Percentiles rank a stretch among this genome's conserved stretches.
phyloP scores from a whole-genome alignment of 2,329 filamentous ascomycete genomes.

The Coleophoma eucalyptorum region DNA sequence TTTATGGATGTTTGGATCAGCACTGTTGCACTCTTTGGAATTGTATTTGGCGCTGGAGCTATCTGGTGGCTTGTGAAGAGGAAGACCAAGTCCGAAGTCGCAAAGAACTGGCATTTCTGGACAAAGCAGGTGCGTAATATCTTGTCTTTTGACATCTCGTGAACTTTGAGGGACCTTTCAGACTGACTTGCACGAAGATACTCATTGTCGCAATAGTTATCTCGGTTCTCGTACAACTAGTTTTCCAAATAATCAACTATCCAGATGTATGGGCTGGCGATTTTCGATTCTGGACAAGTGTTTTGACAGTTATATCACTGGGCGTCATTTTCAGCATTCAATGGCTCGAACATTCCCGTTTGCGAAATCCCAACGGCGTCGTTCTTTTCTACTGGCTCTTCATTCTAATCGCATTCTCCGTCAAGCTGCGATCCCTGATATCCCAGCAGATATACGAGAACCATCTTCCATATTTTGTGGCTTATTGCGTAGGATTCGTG shows the following conservation, averaged over 20 bases:
- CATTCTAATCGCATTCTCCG: constrained; percentile 57
- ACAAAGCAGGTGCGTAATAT: constrained; percentile 69
- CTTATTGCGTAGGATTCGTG: constrained; percentile 56
- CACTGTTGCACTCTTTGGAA: constrained; percentile 71
- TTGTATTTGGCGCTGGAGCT: constrained; percentile 72
- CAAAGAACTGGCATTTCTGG: constrained; percentile 91
- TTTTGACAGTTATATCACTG: constrained; percentile 57
- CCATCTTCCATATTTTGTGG: constrained; percentile 58
- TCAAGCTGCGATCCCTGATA: constrained; percentile 67
- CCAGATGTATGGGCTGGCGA: constrained; percentile 58
- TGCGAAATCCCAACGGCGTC: constrained; percentile 66
- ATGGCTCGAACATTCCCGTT: constrained; percentile 67
- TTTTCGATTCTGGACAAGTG: constrained; percentile 68
- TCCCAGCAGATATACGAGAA: constrained; percentile 52
- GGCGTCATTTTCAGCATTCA: constrained; percentile 62
- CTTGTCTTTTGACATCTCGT: constrained; percentile 1
- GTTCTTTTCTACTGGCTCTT: constrained; percentile 73
- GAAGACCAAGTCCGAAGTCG: constrained; percentile 61
- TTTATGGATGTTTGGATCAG: constrained; percentile 92
- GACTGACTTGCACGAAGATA: constrained; percentile 33
- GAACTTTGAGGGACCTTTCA: constrained; percentile 9
- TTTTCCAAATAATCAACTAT: constrained; percentile 57
- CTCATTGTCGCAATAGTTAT: constrained; percentile 53
- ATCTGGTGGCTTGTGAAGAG: constrained; percentile 75
- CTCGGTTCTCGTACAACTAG: constrained; percentile 56